Evolutionary conservation across 2,329 filamentous ascomycete genomes (phyloP).

Genomic region (Microsporum canis): DNA sequence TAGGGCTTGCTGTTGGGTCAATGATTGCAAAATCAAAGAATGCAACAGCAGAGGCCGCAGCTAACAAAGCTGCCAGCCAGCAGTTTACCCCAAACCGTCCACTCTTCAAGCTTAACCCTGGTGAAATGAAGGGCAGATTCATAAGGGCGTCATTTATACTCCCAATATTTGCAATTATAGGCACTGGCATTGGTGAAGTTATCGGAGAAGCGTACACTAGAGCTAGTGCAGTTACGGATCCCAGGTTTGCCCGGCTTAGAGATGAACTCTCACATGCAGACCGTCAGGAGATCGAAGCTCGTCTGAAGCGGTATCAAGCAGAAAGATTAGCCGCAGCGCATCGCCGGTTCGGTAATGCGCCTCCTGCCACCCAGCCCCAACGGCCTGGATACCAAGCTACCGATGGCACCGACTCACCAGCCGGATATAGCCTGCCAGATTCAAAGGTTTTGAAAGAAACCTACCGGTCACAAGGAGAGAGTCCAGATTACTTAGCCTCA

Average conservation of each 20-base stretch:
- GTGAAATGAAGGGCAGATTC: not conserved
- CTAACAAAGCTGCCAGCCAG: not conserved
- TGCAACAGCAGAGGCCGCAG: not conserved
- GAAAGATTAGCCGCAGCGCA: not conserved
- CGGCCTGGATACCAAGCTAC: not conserved
- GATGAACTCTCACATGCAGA: not conserved
- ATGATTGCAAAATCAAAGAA: not conserved
- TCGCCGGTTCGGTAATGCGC: not conserved
- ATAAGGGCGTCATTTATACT: not conserved
- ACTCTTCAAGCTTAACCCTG: not conserved
- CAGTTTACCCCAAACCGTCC: not conserved
- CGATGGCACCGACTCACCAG: slow-evolving; percentile 4
- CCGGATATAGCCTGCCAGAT: not conserved
- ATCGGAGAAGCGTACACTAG: not conserved
- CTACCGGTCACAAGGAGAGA: slow-evolving; percentile 6
- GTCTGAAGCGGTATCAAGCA: not conserved
- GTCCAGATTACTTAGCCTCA: not conserved
- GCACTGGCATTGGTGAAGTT: not conserved
- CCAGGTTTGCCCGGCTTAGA: slow-evolving; percentile 6
- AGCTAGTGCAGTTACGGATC: not conserved
- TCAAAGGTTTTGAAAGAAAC: slow-evolving; percentile 9
- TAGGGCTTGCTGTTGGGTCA: slow-evolving; percentile 16
- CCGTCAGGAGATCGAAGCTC: not conserved
- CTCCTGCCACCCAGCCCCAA: not conserved
- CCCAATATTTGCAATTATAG: not conserved